These are phyloP conservation scores for Cucumis cinereus DNA, from an alignment of 306 rosid genomes.

Conservation along the genomic window DNA sequence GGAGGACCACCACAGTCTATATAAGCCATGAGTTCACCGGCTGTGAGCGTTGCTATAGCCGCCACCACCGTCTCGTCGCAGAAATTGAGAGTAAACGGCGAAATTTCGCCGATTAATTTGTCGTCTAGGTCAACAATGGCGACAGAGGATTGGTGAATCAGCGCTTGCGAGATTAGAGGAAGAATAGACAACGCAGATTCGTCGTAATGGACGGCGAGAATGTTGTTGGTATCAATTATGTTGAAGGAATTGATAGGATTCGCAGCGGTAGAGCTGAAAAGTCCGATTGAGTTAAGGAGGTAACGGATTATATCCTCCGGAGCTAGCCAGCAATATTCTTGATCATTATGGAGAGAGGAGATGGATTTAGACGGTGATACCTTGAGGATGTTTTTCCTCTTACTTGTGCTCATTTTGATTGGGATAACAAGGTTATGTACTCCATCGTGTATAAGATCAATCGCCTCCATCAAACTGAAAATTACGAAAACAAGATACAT, in stretches of 20 bases:
- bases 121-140: slow-evolving; percentile 49
- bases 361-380: background rate
- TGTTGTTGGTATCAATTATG: slow-evolving; percentile 28
- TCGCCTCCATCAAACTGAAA: slow-evolving; percentile 53
- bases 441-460: slow-evolving; percentile 63
- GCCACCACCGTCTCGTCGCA: slow-evolving; percentile 44
- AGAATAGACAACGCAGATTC: slow-evolving; percentile 54
- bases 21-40: slow-evolving; percentile 62
- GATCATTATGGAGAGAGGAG: slow-evolving; percentile 26
- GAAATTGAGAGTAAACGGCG: slow-evolving; percentile 43
- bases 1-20: slow-evolving; percentile 62
- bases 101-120: slow-evolving; percentile 58
- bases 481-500: background rate
- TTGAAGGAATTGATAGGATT: slow-evolving; percentile 36
- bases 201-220: slow-evolving; percentile 36
- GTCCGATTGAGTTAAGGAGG: slow-evolving; percentile 61
- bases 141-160: slow-evolving; percentile 41
- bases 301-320: slow-evolving; percentile 73
- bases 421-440: slow-evolving; percentile 67
- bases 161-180: slow-evolving; percentile 33
- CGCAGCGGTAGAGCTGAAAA: slow-evolving; percentile 30
- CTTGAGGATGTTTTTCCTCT: slow-evolving; percentile 4
- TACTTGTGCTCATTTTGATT: slow-evolving; percentile 12
- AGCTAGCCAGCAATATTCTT: slow-evolving; percentile 62
- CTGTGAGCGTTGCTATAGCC: slow-evolving; percentile 54